phyloP scores from a whole-genome alignment of 768 basidiomycete species.

The Tricholoma furcatifolium region DNA sequence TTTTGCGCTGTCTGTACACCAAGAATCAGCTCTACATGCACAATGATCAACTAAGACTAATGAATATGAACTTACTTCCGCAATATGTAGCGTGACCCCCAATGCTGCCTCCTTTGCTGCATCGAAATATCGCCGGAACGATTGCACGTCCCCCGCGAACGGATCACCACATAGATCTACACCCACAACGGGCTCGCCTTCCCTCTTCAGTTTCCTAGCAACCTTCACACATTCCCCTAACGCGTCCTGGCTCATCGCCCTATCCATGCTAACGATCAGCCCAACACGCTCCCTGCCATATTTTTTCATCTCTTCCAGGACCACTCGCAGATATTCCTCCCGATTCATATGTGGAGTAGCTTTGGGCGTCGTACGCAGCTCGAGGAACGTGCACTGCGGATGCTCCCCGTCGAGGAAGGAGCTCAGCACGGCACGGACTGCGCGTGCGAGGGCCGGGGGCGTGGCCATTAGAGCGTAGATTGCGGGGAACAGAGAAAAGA shows the following conservation, averaged over 20 bases:
- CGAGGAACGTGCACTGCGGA: slow-evolving; percentile 69
- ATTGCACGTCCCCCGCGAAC: slow-evolving; percentile 50
- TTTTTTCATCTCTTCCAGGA: slow-evolving; percentile 63
- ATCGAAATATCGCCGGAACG: slow-evolving; percentile 50
- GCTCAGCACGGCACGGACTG: slow-evolving; percentile 62
- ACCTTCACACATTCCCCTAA: slow-evolving; percentile 56
- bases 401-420: slow-evolving; percentile 52
- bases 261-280: slow-evolving; percentile 75
- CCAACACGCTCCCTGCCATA: slow-evolving; percentile 51
- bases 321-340: slow-evolving; percentile 58
- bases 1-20: slow-evolving; percentile 42
- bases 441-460: slow-evolving; percentile 49
- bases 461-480: slow-evolving; percentile 78
- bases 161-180: slow-evolving; percentile 85
- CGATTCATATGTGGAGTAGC: slow-evolving; percentile 56
- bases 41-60: background rate
- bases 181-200: slow-evolving; percentile 68
- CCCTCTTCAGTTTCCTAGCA: slow-evolving; percentile 50
- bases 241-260: slow-evolving; percentile 55
- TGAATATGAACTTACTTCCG: slow-evolving; percentile 53
- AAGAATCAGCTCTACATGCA: no score
- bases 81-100: slow-evolving; percentile 78
- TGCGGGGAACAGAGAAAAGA: slow-evolving; percentile 73
- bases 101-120: slow-evolving; percentile 60
- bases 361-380: slow-evolving; percentile 81